These are phyloP conservation scores for Microstegium vimineum DNA, from an alignment of 176 grass and related monocot genomes.

Conservation along the genomic window DNA sequence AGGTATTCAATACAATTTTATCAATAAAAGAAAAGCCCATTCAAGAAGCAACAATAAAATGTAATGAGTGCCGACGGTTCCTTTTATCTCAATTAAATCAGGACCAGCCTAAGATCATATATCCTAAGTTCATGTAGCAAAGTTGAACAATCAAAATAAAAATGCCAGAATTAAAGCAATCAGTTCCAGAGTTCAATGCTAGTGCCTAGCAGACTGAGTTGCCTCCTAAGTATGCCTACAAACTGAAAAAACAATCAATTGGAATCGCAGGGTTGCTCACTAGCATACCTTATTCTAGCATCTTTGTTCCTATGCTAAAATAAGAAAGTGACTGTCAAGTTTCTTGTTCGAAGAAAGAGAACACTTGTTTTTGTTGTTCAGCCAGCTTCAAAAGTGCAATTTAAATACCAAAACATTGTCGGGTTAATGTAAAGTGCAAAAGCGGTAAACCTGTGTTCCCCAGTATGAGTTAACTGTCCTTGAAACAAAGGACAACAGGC, in stretches of 20 bases:
- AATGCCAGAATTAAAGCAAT: neutral
- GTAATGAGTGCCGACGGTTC: neutral
- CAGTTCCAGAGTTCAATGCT: neutral
- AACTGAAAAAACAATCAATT: neutral
- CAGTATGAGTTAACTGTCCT: slow-evolving; percentile 93
- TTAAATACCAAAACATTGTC: neutral
- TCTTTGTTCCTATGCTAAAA: neutral
- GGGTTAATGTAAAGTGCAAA: neutral
- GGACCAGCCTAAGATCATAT: slow-evolving; percentile 10
- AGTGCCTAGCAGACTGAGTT: neutral
- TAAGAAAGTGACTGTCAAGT: neutral
- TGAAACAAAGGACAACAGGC: slow-evolving; percentile 64
- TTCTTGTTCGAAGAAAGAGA: neutral
- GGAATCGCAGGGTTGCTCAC: neutral
- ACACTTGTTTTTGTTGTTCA: neutral
- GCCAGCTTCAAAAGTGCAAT: neutral
- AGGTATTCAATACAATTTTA: neutral
- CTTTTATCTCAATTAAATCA: slow-evolving; percentile 5
- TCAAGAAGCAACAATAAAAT: neutral
- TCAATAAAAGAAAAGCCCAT: slow-evolving; percentile 3
- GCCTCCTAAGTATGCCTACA: neutral
- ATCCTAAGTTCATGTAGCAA: neutral
- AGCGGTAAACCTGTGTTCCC: slow-evolving; percentile 83
- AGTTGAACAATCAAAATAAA: neutral
- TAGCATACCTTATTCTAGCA: neutral